A percentile compares a stretch with the other conserved stretches of the same genome.
These are phyloP conservation scores for Corylus americana DNA, from an alignment of 306 rosid species.

Conservation along the genomic window DNA sequence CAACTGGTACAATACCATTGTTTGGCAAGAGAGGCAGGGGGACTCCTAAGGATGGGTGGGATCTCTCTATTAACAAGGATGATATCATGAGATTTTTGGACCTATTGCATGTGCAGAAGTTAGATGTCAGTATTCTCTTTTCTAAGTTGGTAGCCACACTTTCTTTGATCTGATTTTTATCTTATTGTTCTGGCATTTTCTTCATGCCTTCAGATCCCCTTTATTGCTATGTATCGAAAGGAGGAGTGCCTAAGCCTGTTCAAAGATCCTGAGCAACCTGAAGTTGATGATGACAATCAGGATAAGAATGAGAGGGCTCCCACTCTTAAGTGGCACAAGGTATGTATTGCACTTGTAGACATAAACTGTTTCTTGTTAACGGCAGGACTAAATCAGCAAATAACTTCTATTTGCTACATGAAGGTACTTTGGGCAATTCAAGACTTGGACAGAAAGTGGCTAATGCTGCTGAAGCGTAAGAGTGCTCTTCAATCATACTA, in stretches of 20 bases:
- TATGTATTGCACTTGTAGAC: constrained; percentile 12
- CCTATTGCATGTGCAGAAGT: constrained; percentile 81
- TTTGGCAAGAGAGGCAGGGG: constrained; percentile 48
- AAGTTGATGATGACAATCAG: constrained; percentile 52
- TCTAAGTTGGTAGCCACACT: neutral
- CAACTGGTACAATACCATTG: constrained; percentile 60
- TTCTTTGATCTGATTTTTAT: constrained; percentile 24
- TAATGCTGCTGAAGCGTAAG: constrained; percentile 91
- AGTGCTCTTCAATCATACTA: constrained; percentile 80
- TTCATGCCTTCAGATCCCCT: constrained; percentile 66
- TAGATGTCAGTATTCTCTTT: constrained; percentile 68
- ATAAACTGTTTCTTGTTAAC: neutral
- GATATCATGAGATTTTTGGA: constrained; percentile 87
- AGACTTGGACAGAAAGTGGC: constrained; percentile 92
- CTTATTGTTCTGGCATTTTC: constrained; percentile 17
- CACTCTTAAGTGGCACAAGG: constrained; percentile 92
- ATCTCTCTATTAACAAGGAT: constrained; percentile 49
- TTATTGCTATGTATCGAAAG: constrained; percentile 87
- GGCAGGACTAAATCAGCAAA: constrained; percentile 6
- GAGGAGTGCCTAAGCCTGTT: constrained; percentile 86
- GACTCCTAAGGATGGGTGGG: constrained; percentile 34
- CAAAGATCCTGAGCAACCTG: constrained; percentile 63
- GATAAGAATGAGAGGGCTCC: constrained; percentile 65
- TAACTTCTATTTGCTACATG: constrained; percentile 28
- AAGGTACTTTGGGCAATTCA: constrained; percentile 95